phyloP scores from a whole-genome alignment of 2,329 filamentous ascomycete species.

The Cyanodermella asteris region DNA sequence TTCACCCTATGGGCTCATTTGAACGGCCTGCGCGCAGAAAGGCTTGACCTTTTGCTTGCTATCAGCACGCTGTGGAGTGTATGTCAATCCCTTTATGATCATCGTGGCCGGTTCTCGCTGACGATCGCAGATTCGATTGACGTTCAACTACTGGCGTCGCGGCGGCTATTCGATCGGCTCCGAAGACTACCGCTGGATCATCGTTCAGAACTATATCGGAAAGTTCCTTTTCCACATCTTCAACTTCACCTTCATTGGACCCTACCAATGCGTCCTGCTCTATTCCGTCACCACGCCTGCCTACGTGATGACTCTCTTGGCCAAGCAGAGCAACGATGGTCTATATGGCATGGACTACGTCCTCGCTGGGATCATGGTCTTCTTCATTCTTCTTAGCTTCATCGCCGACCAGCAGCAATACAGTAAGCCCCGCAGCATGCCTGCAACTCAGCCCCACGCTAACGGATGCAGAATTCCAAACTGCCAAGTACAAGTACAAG shows the following conservation, averaged over 20 bases:
- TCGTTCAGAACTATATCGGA: slow-evolving; percentile 45
- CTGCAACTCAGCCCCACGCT: neutral
- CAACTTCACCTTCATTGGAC: slow-evolving; percentile 75
- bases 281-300: slow-evolving; percentile 58
- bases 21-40: slow-evolving; percentile 44
- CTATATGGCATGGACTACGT: slow-evolving; percentile 37
- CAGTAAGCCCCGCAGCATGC: slow-evolving; percentile 26
- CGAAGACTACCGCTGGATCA: slow-evolving; percentile 86
- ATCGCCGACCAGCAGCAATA: slow-evolving; percentile 87
- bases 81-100: slow-evolving; percentile 15
- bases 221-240: slow-evolving; percentile 54
- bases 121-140: slow-evolving; percentile 44
- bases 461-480: slow-evolving; percentile 43
- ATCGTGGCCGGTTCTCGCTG: slow-evolving; percentile 7
- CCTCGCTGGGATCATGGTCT: slow-evolving; percentile 33
- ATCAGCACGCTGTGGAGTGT: slow-evolving; percentile 64
- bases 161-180: slow-evolving; percentile 75
- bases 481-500: slow-evolving; percentile 56
- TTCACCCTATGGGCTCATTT: slow-evolving; percentile 65
- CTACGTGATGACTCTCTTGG: slow-evolving; percentile 59
- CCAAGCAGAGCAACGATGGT: slow-evolving; percentile 33
- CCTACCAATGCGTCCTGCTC: slow-evolving; percentile 57
- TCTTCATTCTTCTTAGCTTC: slow-evolving; percentile 43
- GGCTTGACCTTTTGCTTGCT: slow-evolving; percentile 49
- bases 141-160: slow-evolving; percentile 92